Evolutionary conservation across 306 rosid genomes (phyloP), one percentile per base, ranked within the genome.

Genomic region (Urtica urens): DNA sequence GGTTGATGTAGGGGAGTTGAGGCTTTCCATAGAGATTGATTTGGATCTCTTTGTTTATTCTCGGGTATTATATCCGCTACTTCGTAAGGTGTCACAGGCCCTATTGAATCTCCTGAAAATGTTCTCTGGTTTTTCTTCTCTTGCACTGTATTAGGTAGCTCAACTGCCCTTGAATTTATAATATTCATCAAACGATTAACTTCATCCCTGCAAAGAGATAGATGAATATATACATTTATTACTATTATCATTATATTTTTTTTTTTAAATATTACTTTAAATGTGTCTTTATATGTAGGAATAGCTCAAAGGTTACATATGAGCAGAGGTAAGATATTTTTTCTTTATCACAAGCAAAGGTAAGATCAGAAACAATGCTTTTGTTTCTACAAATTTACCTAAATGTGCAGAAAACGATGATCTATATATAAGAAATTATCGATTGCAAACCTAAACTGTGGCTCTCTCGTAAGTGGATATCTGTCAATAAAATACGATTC

Each of bases 131-230:
- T 44, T 58, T 66, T 66, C 51, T 72, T 63, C 63, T 52, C 73
- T 16, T 51, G 39, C 25, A 53, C 77, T 60, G 14, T 47, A 59
- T 40, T 57, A 39, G 75, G 66, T 67, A 47, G 67, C 43, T 73
- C 86, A 48, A 64, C 59, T 29, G 66, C 77, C 78, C 77, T 84
- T 19, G 94, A 90, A 41, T 73, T 74, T 60, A 90, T 51, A 40
- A 90, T 57, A 53, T 58, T 77, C 78, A 81, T 64, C 57, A 90
- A 61, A 43, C 13, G 87, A 61, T 65, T 48, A 22, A 68, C 66
- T 75, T 88, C 95, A 41, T 74, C 87, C 69, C 97, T 88, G 70
- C 70, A 78, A 35, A 30, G 31, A 12, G 34, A 54, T 29, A n/a
- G n/a, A n/a, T n/a, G n/a, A n/a, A n/a, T n/a, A n/a, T n/a, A n/a